Percentiles rank a stretch among this genome's conserved stretches.
Evolutionary conservation across 164 flowering plant genomes (phyloP).

Genomic region (Vitis labrusca): DNA sequence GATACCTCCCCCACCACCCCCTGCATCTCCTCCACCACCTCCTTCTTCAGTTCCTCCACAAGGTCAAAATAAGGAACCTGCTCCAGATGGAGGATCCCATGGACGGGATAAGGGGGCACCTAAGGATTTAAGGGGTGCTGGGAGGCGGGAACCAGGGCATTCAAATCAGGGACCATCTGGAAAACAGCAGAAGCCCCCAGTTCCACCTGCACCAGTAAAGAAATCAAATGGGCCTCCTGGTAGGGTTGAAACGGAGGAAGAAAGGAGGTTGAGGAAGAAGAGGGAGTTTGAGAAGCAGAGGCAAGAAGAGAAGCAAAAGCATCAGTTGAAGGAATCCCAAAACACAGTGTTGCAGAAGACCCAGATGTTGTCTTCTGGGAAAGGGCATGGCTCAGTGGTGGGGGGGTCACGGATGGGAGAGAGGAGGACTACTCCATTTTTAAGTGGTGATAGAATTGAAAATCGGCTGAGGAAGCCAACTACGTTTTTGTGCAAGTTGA

Average conservation of each 20-base stretch:
- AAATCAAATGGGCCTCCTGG: conserved; percentile 47
- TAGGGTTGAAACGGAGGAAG: conserved; percentile 90
- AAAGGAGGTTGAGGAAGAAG: conserved; percentile 82
- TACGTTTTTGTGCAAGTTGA: conserved; percentile 89
- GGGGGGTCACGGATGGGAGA: conserved; percentile 83
- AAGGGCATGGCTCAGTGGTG: conserved; percentile 63
- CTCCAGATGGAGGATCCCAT: conserved; percentile 20
- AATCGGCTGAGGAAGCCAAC: conserved; percentile 94
- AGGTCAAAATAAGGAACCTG: conserved; percentile 34
- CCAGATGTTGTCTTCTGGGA: conserved; percentile 54
- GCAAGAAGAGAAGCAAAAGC: conserved; percentile 77
- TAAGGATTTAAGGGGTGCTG: conserved; percentile 23
- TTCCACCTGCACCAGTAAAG: conserved; percentile 26
- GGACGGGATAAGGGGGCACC: conserved; percentile 13
- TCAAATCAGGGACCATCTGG: conserved; percentile 27
- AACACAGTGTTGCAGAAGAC: conserved; percentile 57
- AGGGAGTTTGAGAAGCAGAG: conserved; percentile 82
- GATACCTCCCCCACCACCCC: conserved; percentile 56
- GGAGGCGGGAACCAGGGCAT: conserved; percentile 37
- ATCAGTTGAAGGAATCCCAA: conserved; percentile 68
- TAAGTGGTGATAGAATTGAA: conserved; percentile 75
- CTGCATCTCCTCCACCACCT: conserved; percentile 55
- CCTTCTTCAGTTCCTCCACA: conserved; percentile 31
- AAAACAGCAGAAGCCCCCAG: conserved; percentile 43
- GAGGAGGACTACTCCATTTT: conserved; percentile 55